These are phyloP conservation scores for Monosporascus sp. DNA, from an alignment of 2,329 filamentous ascomycete species.

Conservation along the genomic window DNA sequence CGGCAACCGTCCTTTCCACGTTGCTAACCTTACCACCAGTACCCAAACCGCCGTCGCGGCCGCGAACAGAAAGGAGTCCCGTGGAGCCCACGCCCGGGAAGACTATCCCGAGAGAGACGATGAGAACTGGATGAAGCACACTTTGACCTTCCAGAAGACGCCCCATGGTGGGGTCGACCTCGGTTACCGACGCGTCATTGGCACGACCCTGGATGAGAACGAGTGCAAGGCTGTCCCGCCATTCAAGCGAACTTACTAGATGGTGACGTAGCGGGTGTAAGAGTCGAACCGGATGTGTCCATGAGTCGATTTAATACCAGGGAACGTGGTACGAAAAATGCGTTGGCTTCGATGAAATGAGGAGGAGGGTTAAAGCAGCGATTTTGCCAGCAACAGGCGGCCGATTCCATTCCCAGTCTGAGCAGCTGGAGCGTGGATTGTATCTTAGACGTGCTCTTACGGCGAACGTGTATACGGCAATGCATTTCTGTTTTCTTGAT, in stretches of 20 bases:
- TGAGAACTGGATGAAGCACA: conserved; percentile 99
- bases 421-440: not conserved
- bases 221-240: conserved; percentile 96
- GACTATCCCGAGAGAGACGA: conserved; percentile 96
- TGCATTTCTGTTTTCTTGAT: not conserved
- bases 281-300: not conserved
- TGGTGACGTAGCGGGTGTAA: conserved; percentile 13
- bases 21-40: conserved; percentile 34
- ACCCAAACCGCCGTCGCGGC: conserved; percentile 88
- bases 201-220: conserved; percentile 81
- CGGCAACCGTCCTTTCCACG: conserved; percentile 4
- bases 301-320: not conserved
- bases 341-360: not conserved
- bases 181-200: conserved; percentile 77
- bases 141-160: conserved; percentile 88
- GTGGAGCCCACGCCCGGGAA: conserved; percentile 94
- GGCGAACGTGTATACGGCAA: not conserved
- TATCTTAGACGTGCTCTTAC: not conserved
- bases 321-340: not conserved
- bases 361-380: not conserved
- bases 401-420: not conserved
- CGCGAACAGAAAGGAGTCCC: conserved; percentile 92
- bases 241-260: conserved; percentile 88
- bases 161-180: conserved; percentile 85
- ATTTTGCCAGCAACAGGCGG: not conserved